Base-by-base conservation (phyloP, 305 asterid genomes). In the Rubia balearica region DNA sequence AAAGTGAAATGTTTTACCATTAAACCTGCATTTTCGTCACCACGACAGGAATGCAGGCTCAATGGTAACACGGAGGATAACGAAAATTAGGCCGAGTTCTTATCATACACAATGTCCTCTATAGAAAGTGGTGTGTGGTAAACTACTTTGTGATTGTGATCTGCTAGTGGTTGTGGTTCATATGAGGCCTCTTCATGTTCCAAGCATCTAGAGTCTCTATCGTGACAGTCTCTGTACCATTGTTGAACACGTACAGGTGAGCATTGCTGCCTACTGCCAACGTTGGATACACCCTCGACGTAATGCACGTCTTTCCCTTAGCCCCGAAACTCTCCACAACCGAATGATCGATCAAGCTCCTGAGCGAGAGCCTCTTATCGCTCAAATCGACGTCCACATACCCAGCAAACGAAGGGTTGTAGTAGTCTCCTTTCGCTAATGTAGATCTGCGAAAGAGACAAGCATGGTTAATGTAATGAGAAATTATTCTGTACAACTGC, bases 281-380 rank as follows among this genome's bases (percentile, higher is more conserved):
- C 0, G 65, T 75, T 12, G 85, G 88, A 79, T 83, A 83, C 19
- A 83, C 84, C 38, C 88, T 75, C 6, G 84, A 79, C 51, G 83
- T 30, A 42, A 83, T 83, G 59, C 77, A 68, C 1, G 81, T 79
- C 67, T 79, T 83, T 61, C 85, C 88, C 62, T 76, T 65, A 0
- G 72, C 84, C 1, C 84, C 85, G 69, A 77, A 79, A 41, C 82
- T 81, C 76, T 83, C 88, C 21, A 83, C 88, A 8, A 83, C 80
- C 0, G 88, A 83, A 53, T 77, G 65, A 75, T 83, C 85, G 75
- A 83, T 81, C 87, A 84, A 74, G 70, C 80, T 81, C 74, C 83
- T 77, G 7, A 84, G 83, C n/a, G 86, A 79, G 6, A 83, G 68
- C 61, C 77, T 76, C 73, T 72, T 84, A 16, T 84, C 71, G 0